A percentile compares a stretch with the other conserved stretches of the same genome.
Conservation (phyloP, 441 rosid species). For the Gossypium trilobum region DNA sequence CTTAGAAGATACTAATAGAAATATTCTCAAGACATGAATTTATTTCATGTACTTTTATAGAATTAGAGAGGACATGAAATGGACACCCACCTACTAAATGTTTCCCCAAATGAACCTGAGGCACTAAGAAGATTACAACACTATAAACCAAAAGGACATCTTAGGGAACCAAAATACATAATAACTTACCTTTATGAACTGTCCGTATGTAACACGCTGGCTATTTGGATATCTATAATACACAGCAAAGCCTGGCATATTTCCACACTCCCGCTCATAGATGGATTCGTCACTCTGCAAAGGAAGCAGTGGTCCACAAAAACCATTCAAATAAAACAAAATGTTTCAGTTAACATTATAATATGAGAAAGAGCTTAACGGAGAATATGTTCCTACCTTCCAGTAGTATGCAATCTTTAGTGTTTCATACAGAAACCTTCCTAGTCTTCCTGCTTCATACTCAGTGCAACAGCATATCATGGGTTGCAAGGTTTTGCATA, state of each 20-base stretch:
- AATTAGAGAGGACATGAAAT: too few species aligned
- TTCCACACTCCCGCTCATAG: slow-evolving; percentile 93
- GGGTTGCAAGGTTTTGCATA: slow-evolving; percentile 96
- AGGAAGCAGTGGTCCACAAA: slow-evolving; percentile 13
- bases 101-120: not conserved
- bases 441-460: slow-evolving; percentile 96
- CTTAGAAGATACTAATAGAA: too few species aligned
- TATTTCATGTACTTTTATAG: too few species aligned
- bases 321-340: not conserved
- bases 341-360: not conserved
- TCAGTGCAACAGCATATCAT: slow-evolving; percentile 99
- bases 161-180: not conserved
- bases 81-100: not conserved
- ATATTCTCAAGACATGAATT: too few species aligned
- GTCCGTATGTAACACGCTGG: slow-evolving; percentile 97
- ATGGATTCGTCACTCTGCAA: slow-evolving; percentile 87
- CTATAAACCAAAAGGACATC: not conserved
- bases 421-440: slow-evolving; percentile 89
- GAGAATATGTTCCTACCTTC: slow-evolving; percentile 50
- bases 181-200: slow-evolving; percentile 87
- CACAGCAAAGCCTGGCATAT: slow-evolving; percentile 99
- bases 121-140: not conserved
- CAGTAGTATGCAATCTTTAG: slow-evolving; percentile 93
- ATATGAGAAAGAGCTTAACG: not conserved
- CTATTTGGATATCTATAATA: slow-evolving; percentile 94